Evolutionary conservation across 176 grass and related monocot species (phyloP), one percentile per base, ranked within the genome.

Genomic region (Alopecurus myosuroides): DNA sequence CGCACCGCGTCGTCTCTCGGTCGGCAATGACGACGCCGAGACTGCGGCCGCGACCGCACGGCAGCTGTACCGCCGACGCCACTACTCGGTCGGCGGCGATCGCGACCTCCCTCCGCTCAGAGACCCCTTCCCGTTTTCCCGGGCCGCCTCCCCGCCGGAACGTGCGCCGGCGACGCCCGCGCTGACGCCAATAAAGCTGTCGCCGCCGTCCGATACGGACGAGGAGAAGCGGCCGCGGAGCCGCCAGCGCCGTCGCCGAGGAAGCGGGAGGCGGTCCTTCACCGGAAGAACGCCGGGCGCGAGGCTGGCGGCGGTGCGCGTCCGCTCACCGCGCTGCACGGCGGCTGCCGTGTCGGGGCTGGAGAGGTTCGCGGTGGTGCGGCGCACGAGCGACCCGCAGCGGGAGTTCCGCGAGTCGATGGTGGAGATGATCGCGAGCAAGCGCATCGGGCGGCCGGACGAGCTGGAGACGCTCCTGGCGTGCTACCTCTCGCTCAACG

Each of bases 341-440:
- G 51, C 41, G 63, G 79, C 77, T 52, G 74, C 75, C 20, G 70
- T 78, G 56, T 60, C 71, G 29, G 90, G 81, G 40, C 78, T 94
- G 60, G 89, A 97, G 82, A 74, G 86, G 55, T 92, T 94, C 86
- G 94, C 92, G 34, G 92, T 97, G 80, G 89, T 97, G 83, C 92
- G 93, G 63, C 77, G 85, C 71, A 92, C 94, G 79, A 77, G 88
- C 23, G 90, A 97, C 78, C 94, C 94, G 19, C 88, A 97, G 73
- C 87, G 86, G 7, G 90, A 87, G 55, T 97, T 97, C 88, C 80
- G 89, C 83, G 82, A 86, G 11, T 97, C 94, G 5, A 97, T 97
- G 94, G 83, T 97, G 82, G 94, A 90, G 77, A 97, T 97, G 94
- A 97, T 94, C 63, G 41, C 78, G 26, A 91, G 87, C 90, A 94